phyloP scores from a whole-genome alignment of 2,329 filamentous ascomycete genomes.

The Trichoderma sp. region DNA sequence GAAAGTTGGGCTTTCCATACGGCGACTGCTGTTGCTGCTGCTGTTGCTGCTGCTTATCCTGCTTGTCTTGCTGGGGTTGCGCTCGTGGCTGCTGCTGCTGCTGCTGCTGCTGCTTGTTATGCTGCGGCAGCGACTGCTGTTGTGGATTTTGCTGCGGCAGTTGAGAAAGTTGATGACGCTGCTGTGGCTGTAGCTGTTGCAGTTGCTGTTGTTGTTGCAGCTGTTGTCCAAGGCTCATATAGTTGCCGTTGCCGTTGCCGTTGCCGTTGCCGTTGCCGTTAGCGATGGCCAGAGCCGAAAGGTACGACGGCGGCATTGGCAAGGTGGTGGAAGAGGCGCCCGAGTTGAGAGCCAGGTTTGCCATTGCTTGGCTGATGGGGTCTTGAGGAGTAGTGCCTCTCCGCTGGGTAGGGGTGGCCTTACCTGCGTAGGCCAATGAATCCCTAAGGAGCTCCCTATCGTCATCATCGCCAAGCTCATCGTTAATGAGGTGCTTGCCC shows the following conservation, averaged over 20 bases:
- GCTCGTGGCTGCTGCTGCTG: background rate
- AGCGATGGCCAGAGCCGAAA: slow-evolving; percentile 57
- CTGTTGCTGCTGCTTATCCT: slow-evolving; percentile 29
- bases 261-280: slow-evolving; percentile 35
- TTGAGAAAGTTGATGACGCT: background rate
- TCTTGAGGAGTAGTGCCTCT: slow-evolving; percentile 72
- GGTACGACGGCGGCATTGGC: slow-evolving; percentile 53
- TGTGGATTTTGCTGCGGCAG: background rate
- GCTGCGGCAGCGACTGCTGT: background rate
- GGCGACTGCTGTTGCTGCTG: slow-evolving; percentile 43
- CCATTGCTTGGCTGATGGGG: slow-evolving; percentile 66
- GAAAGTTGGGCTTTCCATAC: slow-evolving; percentile 65
- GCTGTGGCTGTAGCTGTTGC: slow-evolving; percentile 16
- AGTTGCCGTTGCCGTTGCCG: background rate
- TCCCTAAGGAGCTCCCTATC: slow-evolving; percentile 72
- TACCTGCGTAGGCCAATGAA: slow-evolving; percentile 72
- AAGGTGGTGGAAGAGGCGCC: slow-evolving; percentile 52
- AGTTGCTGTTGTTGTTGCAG: slow-evolving; percentile 13
- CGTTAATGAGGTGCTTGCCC: slow-evolving; percentile 72
- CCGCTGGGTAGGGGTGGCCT: slow-evolving; percentile 48
- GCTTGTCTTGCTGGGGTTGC: slow-evolving; percentile 27
- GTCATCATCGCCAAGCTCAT: slow-evolving; percentile 62
- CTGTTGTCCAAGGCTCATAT: slow-evolving; percentile 11
- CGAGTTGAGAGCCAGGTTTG: slow-evolving; percentile 70
- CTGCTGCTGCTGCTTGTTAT: background rate